phyloP scores from a whole-genome alignment of 1,284 basidiomycete genomes.

The Leccinum cinnamomeum region DNA sequence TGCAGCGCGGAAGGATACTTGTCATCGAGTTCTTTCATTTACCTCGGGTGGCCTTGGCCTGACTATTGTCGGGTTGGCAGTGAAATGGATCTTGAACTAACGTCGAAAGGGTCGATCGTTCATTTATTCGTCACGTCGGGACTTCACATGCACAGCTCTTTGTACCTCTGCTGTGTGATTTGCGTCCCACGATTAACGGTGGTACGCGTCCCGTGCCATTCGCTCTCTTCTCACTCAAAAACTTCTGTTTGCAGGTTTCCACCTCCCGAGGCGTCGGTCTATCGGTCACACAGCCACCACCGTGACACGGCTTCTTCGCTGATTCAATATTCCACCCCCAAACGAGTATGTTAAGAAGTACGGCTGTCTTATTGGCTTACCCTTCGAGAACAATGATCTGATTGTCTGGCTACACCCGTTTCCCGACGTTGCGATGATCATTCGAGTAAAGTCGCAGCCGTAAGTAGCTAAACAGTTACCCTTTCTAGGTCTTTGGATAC shows the following conservation, averaged over 20 bases:
- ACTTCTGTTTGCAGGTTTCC: background rate
- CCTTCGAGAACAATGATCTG: constrained; percentile 18
- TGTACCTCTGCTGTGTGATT: constrained; percentile 12
- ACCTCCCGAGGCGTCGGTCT: constrained; percentile 3
- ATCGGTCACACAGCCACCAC: constrained; percentile 2
- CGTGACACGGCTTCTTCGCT: constrained; percentile 24
- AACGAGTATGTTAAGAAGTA: constrained; percentile 28
- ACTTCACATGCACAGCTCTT: constrained; percentile 2
- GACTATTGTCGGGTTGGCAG: background rate
- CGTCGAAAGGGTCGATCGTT: constrained; percentile 26
- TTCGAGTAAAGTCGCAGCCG: constrained; percentile 8
- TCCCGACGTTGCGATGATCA: constrained; percentile 12
- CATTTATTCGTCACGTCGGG: constrained; percentile 13
- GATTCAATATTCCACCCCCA: constrained; percentile 14
- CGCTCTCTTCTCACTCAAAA: background rate
- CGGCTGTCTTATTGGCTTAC: constrained; percentile 19
- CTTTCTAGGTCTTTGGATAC: constrained; percentile 14
- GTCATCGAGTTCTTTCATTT: constrained; percentile 8
- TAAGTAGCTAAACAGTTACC: constrained; percentile 22
- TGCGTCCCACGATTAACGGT: constrained; percentile 18
- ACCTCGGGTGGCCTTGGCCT: constrained; percentile 5
- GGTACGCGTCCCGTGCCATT: constrained; percentile 3
- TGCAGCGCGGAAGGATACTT: constrained; percentile 8
- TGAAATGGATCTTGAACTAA: constrained; percentile 15
- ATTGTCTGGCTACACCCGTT: constrained; percentile 16